These are phyloP conservation scores for Penicillium simplicissimum DNA, from an alignment of 495 filamentous ascomycete genomes.

Conservation along the genomic window DNA sequence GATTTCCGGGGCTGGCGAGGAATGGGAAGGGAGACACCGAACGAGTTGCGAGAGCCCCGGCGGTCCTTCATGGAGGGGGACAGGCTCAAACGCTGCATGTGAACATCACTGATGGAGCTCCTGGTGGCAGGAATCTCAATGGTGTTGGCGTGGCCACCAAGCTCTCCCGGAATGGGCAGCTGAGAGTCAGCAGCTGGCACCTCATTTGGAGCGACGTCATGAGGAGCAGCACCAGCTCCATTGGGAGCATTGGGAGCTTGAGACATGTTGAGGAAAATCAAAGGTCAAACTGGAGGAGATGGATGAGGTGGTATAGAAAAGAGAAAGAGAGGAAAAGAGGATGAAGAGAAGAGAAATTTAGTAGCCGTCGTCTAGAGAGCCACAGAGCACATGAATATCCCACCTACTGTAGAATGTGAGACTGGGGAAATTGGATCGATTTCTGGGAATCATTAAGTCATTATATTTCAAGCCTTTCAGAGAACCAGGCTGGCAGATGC, in stretches of 20 bases:
- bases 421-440: constrained; percentile 2
- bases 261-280: constrained; percentile 48
- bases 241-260: constrained; percentile 61
- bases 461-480: constrained; percentile 3
- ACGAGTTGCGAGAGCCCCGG: constrained; percentile 74
- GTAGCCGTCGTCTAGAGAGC: constrained; percentile 6
- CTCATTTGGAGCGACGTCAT: constrained; percentile 34
- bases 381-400: background rate
- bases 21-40: constrained; percentile 74
- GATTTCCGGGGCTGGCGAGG: constrained; percentile 69
- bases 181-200: constrained; percentile 12
- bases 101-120: constrained; percentile 66
- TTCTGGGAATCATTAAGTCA: constrained; percentile 12
- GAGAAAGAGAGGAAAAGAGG: background rate
- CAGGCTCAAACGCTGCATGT: constrained; percentile 73
- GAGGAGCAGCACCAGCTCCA: constrained; percentile 40
- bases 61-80: constrained; percentile 66
- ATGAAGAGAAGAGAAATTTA: background rate
- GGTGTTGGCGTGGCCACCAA: constrained; percentile 40
- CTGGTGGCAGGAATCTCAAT: constrained; percentile 74
- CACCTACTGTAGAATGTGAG: background rate
- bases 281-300: background rate
- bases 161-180: constrained; percentile 50
- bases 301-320: background rate
- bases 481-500: constrained; percentile 7